Percentiles rank a stretch among this genome's conserved stretches.
Evolutionary conservation across 352 stramenopile species (phyloP).

Genomic region (Globisporangium takayamanum): DNA sequence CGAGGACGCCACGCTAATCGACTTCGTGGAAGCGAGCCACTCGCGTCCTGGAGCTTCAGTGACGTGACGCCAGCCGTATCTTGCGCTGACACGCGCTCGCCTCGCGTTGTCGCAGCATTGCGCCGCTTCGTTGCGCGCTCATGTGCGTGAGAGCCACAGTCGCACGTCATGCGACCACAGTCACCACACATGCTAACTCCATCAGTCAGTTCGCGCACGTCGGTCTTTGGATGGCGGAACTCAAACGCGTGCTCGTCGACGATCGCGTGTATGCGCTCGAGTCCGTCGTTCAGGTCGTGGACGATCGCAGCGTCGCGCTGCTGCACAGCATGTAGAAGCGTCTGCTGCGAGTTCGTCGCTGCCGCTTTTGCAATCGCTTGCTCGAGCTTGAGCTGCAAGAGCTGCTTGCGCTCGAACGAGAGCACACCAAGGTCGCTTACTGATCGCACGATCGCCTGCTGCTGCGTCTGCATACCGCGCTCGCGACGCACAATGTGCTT

Average conservation of each 20-base stretch:
- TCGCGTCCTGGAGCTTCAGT: not conserved
- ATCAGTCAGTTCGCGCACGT: conserved; percentile 38
- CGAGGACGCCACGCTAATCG: not conserved
- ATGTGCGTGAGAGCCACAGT: not conserved
- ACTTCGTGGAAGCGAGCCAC: not conserved
- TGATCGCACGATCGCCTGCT: no score
- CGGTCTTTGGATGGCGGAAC: conserved; percentile 50
- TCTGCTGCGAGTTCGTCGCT: conserved; percentile 32
- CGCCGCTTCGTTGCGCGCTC: not conserved
- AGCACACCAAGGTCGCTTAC: conserved; percentile 38
- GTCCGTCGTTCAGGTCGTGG: conserved; percentile 38
- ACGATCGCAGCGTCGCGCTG: conserved; percentile 36
- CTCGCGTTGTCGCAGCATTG: not conserved
- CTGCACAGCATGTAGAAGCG: conserved; percentile 33
- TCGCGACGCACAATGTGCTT: conserved; percentile 40
- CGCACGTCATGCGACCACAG: conserved; percentile 4
- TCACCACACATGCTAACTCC: not conserved
- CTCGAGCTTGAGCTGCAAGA: conserved; percentile 38
- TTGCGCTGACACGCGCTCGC: not conserved
- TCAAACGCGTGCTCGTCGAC: conserved; percentile 48
- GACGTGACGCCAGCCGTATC: not conserved
- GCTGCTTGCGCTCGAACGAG: conserved; percentile 47
- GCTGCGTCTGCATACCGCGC: conserved; percentile 3
- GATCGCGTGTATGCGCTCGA: conserved; percentile 46
- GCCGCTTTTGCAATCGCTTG: conserved; percentile 37